A percentile compares a stretch with the other conserved stretches of the same genome.
phyloP scores from a whole-genome alignment of 805 yeast genomes.

The Suhomyces sp. region DNA sequence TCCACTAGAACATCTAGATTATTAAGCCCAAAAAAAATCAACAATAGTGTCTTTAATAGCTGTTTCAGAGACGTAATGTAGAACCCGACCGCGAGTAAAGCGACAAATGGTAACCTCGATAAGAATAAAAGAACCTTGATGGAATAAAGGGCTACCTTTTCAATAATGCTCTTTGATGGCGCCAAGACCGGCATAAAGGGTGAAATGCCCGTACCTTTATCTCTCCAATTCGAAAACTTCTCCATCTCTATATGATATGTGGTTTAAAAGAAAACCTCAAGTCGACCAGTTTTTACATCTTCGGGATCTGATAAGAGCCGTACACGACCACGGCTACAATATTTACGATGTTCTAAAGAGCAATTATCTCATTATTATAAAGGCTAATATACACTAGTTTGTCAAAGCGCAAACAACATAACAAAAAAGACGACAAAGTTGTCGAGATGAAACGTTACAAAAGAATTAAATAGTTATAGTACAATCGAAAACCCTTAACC shows the following conservation, averaged over 20 bases:
- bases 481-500: constrained; percentile 3
- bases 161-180: constrained; percentile 3
- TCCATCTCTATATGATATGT: constrained; percentile 50
- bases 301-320: neutral
- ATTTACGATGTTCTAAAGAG: neutral
- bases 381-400: constrained; percentile 17
- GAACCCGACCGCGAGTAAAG: constrained; percentile 17
- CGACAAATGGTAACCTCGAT: constrained; percentile 30
- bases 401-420: constrained; percentile 4
- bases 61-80: constrained; percentile 17
- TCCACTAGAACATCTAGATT: constrained; percentile 41
- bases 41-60: constrained; percentile 19
- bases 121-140: constrained; percentile 13
- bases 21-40: constrained; percentile 34
- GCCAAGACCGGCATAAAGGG: constrained; percentile 67
- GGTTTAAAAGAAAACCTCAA: neutral
- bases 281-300: neutral
- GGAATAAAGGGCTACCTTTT: constrained; percentile 6
- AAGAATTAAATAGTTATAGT: constrained; percentile 10
- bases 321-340: neutral
- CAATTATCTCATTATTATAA: constrained; percentile 12
- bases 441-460: constrained; percentile 4
- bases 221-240: constrained; percentile 80
- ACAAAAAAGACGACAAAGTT: neutral
- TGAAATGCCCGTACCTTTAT: constrained; percentile 89